A percentile compares a stretch with the other conserved stretches of the same genome.
phyloP scores from a whole-genome alignment of 2,329 filamentous ascomycete genomes.

The Claviceps sorghi region DNA sequence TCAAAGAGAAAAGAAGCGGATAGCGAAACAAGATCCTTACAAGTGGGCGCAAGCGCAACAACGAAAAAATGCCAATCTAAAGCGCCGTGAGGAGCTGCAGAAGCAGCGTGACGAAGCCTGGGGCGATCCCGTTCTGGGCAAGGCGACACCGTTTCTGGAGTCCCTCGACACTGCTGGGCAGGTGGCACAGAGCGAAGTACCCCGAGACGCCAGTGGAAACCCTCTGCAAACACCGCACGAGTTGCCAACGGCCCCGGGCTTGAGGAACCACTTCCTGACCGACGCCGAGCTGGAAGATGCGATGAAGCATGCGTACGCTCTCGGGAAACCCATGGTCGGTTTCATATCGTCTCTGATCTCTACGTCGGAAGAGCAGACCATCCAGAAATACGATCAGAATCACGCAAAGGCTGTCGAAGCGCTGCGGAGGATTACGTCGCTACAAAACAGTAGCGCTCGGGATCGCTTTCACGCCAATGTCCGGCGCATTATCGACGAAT shows the following conservation, averaged over 20 bases:
- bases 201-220: conserved; percentile 27
- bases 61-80: conserved; percentile 69
- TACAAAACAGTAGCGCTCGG: conserved; percentile 64
- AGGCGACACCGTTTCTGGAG: conserved; percentile 67
- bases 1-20: conserved; percentile 47
- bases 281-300: conserved; percentile 52
- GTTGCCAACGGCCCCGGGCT: conserved; percentile 31
- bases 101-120: conserved; percentile 47
- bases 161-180: conserved; percentile 58
- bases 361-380: conserved; percentile 19
- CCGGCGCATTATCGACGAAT: conserved; percentile 67
- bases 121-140: conserved; percentile 69
- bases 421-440: conserved; percentile 60
- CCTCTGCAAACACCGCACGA: conserved; percentile 22
- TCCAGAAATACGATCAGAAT: conserved; percentile 32
- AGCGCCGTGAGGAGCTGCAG: conserved; percentile 56
- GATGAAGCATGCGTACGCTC: conserved; percentile 49
- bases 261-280: conserved; percentile 66
- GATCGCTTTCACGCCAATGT: conserved; percentile 73
- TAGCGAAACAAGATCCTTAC: conserved; percentile 66
- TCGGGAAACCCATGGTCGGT: conserved; percentile 45
- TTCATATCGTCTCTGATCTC: conserved; percentile 20
- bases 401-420: conserved; percentile 61
- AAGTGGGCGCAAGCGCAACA: conserved; percentile 66
- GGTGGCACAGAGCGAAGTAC: conserved; percentile 20